Conservation (phyloP, 176 grass and related monocot genomes). For the Ampelocalamus luodianensis region DNA sequence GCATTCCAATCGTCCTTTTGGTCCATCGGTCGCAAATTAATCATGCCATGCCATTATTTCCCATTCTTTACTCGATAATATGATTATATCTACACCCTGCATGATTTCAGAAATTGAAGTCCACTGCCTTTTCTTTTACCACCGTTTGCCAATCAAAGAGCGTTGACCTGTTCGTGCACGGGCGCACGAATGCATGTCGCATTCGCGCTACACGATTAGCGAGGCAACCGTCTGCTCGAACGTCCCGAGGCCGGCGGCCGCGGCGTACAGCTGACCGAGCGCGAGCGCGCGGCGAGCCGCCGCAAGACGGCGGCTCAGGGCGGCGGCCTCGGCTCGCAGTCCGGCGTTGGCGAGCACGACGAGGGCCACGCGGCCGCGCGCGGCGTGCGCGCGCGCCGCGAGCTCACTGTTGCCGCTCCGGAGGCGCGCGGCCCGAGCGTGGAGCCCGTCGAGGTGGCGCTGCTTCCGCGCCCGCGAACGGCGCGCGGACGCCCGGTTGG, state of each 20-base stretch:
- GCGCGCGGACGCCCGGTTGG: slow-evolving; percentile 86
- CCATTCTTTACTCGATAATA: not conserved
- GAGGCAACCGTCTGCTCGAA: slow-evolving; percentile 62
- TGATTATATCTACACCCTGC: not conserved
- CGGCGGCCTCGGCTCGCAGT: slow-evolving; percentile 48
- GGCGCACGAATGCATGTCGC: not conserved
- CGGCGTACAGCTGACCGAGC: slow-evolving; percentile 43
- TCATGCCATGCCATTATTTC: not conserved
- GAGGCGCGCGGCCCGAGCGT: slow-evolving; percentile 18
- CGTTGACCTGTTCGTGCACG: not conserved
- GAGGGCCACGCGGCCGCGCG: slow-evolving; percentile 9
- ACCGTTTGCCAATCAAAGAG: not conserved
- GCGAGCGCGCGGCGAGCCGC: slow-evolving; percentile 31
- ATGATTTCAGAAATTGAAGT: not conserved
- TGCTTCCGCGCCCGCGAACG: slow-evolving; percentile 77
- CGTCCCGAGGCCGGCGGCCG: not conserved
- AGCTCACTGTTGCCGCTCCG: slow-evolving; percentile 49
- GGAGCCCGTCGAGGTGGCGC: slow-evolving; percentile 59
- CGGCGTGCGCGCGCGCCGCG: not conserved
- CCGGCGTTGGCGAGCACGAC: slow-evolving; percentile 47
- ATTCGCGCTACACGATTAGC: slow-evolving; percentile 51
- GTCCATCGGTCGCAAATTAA: not conserved
- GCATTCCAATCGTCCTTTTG: not conserved
- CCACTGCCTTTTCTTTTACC: not conserved
- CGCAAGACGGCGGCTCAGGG: slow-evolving; percentile 47